Evolutionary conservation across 352 stramenopile genomes (phyloP).

Genomic region (Pythium aquatile): DNA sequence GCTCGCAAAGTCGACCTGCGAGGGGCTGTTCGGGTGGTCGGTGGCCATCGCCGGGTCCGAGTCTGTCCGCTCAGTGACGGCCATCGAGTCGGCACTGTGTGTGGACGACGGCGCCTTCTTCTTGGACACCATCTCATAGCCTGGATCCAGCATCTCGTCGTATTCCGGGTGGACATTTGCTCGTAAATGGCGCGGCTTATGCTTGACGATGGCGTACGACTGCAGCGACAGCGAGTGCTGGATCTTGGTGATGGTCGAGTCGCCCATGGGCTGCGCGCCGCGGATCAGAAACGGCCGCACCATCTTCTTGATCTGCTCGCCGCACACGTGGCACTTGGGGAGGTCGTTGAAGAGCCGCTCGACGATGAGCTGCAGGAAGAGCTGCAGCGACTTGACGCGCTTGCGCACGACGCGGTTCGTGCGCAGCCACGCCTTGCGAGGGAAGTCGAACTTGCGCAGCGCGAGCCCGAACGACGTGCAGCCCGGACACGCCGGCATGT

Average conservation of each 20-base stretch:
- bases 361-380: constrained; percentile 74
- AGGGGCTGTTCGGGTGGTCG: background rate
- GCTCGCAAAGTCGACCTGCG: constrained; percentile 14
- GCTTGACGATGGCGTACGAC: constrained; percentile 57
- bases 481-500: constrained; percentile 46
- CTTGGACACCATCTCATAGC: background rate
- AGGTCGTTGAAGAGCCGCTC: constrained; percentile 68
- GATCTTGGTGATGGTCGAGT: constrained; percentile 70
- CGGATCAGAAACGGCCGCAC: constrained; percentile 76
- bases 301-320: constrained; percentile 62
- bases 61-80: constrained; percentile 41
- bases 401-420: constrained; percentile 71
- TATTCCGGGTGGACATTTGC: constrained; percentile 24
- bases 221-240: constrained; percentile 68
- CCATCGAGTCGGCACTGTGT: constrained; percentile 15
- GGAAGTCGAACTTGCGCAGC: constrained; percentile 64
- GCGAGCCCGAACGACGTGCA: constrained; percentile 65
- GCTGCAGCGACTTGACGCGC: constrained; percentile 64
- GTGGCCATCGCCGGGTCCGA: constrained; percentile 43
- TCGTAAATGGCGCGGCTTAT: constrained; percentile 29
- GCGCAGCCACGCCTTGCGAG: constrained; percentile 61
- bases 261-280: constrained; percentile 70
- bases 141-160: background rate
- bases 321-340: constrained; percentile 72
- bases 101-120: constrained; percentile 15